phyloP scores from a whole-genome alignment of 1,284 basidiomycete genomes.

The Amylostereum areolatum region DNA sequence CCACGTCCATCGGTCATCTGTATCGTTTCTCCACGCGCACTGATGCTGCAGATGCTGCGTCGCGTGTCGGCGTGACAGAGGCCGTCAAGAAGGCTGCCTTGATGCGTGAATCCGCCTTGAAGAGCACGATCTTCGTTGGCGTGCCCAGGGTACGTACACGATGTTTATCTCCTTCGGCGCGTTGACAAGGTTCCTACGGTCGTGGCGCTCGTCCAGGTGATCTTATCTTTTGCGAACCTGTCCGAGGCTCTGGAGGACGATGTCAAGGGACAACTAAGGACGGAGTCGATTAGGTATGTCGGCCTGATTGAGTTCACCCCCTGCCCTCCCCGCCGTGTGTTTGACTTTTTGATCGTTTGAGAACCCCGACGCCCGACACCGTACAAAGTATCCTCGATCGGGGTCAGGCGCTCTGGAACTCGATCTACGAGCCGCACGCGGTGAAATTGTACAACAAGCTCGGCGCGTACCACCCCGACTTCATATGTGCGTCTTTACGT shows the following conservation, averaged over 20 bases:
- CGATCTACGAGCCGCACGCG: conserved; percentile 88
- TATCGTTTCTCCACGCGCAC: conserved; percentile 70
- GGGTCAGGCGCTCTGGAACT: conserved; percentile 77
- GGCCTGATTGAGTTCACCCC: no score
- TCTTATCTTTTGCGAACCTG: conserved; percentile 76
- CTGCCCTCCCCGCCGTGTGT: conserved; percentile 16
- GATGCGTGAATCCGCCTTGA: conserved; percentile 91
- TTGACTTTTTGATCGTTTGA: conserved; percentile 23
- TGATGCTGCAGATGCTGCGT: conserved; percentile 35
- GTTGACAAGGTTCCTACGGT: not conserved
- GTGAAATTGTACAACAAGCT: conserved; percentile 89
- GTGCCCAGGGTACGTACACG: conserved; percentile 70
- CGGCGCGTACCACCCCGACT: conserved; percentile 78
- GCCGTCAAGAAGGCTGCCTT: conserved; percentile 69
- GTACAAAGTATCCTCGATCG: conserved; percentile 61
- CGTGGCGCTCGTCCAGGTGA: conserved; percentile 46
- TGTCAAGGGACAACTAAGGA: conserved; percentile 66
- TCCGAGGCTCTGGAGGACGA: conserved; percentile 73
- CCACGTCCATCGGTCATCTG: conserved; percentile 71
- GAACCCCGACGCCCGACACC: conserved; percentile 57
- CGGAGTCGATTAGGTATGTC: conserved; percentile 56
- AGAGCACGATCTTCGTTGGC: conserved; percentile 90
- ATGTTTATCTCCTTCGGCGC: conserved; percentile 3
- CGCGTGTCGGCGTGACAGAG: conserved; percentile 39
- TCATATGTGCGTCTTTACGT: conserved; percentile 60